Evolutionary conservation across 257 asterid genomes (phyloP), one percentile per base, ranked within the genome.

Genomic region (Pogostemon cablin): DNA sequence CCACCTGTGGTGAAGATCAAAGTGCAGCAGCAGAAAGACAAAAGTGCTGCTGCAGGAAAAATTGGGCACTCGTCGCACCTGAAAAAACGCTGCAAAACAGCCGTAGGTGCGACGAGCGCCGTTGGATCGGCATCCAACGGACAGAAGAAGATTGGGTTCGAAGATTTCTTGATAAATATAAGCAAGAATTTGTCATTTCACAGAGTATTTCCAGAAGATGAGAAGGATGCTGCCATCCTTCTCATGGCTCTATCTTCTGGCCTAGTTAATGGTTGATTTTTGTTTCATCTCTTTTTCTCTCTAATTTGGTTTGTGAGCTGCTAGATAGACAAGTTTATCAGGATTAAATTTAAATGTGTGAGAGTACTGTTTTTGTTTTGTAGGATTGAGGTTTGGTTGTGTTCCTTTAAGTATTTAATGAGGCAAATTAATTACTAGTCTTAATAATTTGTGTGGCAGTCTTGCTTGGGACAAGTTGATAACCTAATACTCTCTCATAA

Each of bases 191-290:
- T 86, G 58, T 74, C 97, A 3, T 81, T 79, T 53, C 91, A 90
- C 40, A 72, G 87, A 17, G 96, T 93, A 5, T 93, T 90, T 58
- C 97, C 98, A 0, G 95, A 93, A 11, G 98, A 93, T 40, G 98
- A 90, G 80, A 93, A 86, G 84, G 96, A 93, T 74, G 98, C 98
- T 9, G 98, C 98, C 0, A 90, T 93, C 66, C 78, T 93, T 62
- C 86, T 93, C 3, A 93, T 93, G 98, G 97, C 98, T 63, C 71
- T 93, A 66, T 93, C 98, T 76, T 86, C 93, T 17, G 95, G 93
- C 60, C 82, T 87, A 17, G 83, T 93, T 76, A 96, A 90, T 71
- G 92, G 95, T 39, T 90, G 90, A 86, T 54, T 65, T 61, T 9
- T 0, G 7, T 41, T 47, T 4, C 35, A 10, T 43, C 15, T 47